Percentiles rank a stretch among this genome's conserved stretches.
These are phyloP conservation scores for Myxozyma vanderwaltii DNA, from an alignment of 805 yeast species.

Conservation along the genomic window DNA sequence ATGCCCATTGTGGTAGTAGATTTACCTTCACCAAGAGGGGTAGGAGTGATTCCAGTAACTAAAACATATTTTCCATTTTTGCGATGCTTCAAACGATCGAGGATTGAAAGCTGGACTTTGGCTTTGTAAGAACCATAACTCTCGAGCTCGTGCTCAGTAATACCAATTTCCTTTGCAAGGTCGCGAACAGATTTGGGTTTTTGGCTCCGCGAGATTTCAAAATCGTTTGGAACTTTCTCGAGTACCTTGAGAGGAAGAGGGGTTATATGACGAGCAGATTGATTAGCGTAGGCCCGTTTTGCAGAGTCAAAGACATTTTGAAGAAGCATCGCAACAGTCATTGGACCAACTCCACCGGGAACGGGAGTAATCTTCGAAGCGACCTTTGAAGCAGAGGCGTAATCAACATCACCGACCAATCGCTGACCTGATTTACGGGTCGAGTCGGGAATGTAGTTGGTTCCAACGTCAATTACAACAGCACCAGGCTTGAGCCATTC, in stretches of 20 bases:
- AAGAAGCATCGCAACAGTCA: slow-evolving; percentile 96
- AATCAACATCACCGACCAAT: slow-evolving; percentile 93
- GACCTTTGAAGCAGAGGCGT: slow-evolving; percentile 58
- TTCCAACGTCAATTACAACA: slow-evolving; percentile 91
- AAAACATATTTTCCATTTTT: slow-evolving; percentile 83
- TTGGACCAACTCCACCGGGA: slow-evolving; percentile 99
- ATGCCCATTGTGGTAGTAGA: slow-evolving; percentile 94
- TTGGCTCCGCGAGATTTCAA: slow-evolving; percentile 86
- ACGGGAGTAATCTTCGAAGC: slow-evolving; percentile 90
- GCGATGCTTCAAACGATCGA: slow-evolving; percentile 64
- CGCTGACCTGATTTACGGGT: slow-evolving; percentile 74
- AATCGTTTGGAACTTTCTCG: slow-evolving; percentile 86
- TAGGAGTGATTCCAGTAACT: slow-evolving; percentile 97
- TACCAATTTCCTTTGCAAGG: slow-evolving; percentile 81
- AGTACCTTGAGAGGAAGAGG: slow-evolving; percentile 58
- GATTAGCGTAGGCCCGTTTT: slow-evolving; percentile 51
- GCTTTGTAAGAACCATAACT: slow-evolving; percentile 89
- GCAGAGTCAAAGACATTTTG: slow-evolving; percentile 84
- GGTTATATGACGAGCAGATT: slow-evolving; percentile 52
- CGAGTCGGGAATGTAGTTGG: slow-evolving; percentile 79
- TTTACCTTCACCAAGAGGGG: slow-evolving; percentile 98
- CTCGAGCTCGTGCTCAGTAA: slow-evolving; percentile 76
- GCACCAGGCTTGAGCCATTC: slow-evolving; percentile 85
- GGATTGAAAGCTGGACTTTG: slow-evolving; percentile 70
- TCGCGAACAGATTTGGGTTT: slow-evolving; percentile 76